Conservation (phyloP, 2,329 filamentous ascomycete genomes). For the Trichoderma asperellum region DNA sequence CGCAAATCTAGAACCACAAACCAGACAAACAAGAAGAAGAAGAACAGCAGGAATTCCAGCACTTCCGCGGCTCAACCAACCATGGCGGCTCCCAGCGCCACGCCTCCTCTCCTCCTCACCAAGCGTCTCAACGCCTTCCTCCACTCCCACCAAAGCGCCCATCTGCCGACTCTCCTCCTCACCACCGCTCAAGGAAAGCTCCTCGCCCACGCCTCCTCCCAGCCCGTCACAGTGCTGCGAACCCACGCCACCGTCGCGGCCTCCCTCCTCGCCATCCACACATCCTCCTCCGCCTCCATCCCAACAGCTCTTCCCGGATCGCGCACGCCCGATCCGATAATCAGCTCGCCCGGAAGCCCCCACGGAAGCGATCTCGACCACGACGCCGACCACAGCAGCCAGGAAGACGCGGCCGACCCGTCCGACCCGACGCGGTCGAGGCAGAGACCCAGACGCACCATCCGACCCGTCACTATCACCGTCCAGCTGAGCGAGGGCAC, state of each 20-base stretch:
- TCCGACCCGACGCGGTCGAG: neutral
- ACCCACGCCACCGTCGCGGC: slow-evolving; percentile 67
- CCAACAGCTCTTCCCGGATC: slow-evolving; percentile 48
- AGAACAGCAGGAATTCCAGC: neutral
- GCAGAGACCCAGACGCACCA: slow-evolving; percentile 28
- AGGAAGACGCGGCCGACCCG: slow-evolving; percentile 7
- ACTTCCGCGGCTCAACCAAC: neutral
- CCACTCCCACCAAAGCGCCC: slow-evolving; percentile 58
- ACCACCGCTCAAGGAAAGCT: slow-evolving; percentile 65
- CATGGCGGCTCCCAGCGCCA: slow-evolving; percentile 45
- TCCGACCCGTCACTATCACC: slow-evolving; percentile 53
- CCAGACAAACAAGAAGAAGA: neutral
- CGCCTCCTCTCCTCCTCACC: slow-evolving; percentile 65
- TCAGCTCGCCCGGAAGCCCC: slow-evolving; percentile 34
- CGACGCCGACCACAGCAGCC: slow-evolving; percentile 1
- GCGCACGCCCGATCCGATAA: slow-evolving; percentile 37
- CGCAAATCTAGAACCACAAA: neutral
- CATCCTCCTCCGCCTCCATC: slow-evolving; percentile 48
- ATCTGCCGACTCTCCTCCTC: slow-evolving; percentile 63
- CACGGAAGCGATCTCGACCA: slow-evolving; percentile 32
- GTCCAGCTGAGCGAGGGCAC: slow-evolving; percentile 63
- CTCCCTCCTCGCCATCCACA: slow-evolving; percentile 63
- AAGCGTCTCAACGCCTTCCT: slow-evolving; percentile 68
- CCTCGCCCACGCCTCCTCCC: slow-evolving; percentile 62
- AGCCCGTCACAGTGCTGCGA: slow-evolving; percentile 61